phyloP scores from a whole-genome alignment of 2,329 filamentous ascomycete genomes.

The Monilinia fructicola region DNA sequence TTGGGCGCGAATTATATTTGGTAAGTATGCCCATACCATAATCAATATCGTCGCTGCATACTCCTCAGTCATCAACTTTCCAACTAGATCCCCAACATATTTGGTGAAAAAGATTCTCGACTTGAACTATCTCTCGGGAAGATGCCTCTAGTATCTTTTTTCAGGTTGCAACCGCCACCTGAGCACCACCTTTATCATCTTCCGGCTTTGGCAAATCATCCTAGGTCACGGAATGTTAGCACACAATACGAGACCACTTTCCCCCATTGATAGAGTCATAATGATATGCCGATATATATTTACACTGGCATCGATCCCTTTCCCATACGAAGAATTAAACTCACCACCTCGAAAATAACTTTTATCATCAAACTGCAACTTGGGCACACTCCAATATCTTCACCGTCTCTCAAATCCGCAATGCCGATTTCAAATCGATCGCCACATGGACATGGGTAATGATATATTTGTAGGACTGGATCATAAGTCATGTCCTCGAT shows the following conservation, averaged over 20 bases:
- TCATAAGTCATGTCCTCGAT: conserved; percentile 99
- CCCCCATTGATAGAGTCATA: neutral
- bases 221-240: conserved; percentile 38
- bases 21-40: neutral
- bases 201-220: conserved; percentile 51
- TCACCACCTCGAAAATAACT: conserved; percentile 85
- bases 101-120: conserved; percentile 2
- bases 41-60: neutral
- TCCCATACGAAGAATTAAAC: conserved; percentile 35
- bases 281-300: neutral
- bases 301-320: neutral
- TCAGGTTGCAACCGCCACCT: conserved; percentile 29
- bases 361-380: conserved; percentile 96
- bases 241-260: neutral
- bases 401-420: conserved; percentile 78
- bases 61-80: neutral
- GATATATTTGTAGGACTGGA: conserved; percentile 77
- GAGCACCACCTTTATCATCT: conserved; percentile 25
- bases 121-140: neutral
- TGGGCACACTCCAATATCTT: conserved; percentile 95
- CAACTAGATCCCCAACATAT: neutral
- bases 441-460: conserved; percentile 95
- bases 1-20: conserved; percentile 4
- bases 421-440: conserved; percentile 92
- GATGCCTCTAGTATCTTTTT: neutral